Evolutionary conservation across 345 rosid species (phyloP).

Genomic region (Camelina sativa): DNA sequence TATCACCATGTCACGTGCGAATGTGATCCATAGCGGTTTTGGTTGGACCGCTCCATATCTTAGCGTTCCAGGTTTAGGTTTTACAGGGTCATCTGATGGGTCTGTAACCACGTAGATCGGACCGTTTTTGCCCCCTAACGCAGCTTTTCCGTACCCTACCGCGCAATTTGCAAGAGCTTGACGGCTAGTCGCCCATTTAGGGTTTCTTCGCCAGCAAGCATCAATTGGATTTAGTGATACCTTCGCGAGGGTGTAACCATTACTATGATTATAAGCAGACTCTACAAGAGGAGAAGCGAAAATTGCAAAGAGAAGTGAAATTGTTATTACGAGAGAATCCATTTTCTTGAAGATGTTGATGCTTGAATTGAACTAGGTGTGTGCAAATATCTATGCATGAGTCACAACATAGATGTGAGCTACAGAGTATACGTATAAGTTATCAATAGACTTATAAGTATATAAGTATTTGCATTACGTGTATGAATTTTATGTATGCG

Average conservation of each 20-base stretch:
- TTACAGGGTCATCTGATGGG: constrained; percentile 55
- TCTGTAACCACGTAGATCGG: constrained; percentile 62
- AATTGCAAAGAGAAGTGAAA: constrained; percentile 41
- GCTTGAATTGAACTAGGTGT: constrained; percentile 18
- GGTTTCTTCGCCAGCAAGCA: constrained; percentile 70
- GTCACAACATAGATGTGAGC: constrained; percentile 27
- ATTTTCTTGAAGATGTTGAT: constrained; percentile 36
- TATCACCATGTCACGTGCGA: constrained; percentile 73
- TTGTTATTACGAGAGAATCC: constrained; percentile 39
- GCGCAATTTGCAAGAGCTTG: constrained; percentile 67
- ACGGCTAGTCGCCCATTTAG: constrained; percentile 72
- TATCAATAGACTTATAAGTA: not conserved
- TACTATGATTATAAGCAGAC: not conserved
- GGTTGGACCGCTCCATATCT: constrained; percentile 68
- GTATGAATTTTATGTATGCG: constrained; percentile 12
- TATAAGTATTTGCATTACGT: not conserved
- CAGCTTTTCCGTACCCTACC: constrained; percentile 70
- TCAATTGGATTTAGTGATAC: constrained; percentile 59
- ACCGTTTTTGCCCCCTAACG: constrained; percentile 75
- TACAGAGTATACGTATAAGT: constrained; percentile 7
- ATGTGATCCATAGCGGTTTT: constrained; percentile 75
- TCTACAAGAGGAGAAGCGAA: constrained; percentile 25
- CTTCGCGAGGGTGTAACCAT: not conserved
- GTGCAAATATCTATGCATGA: constrained; percentile 19
- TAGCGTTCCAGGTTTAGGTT: constrained; percentile 71